Evolutionary conservation across 1,139 yeast genomes (phyloP), one percentile per base, ranked within the genome.

Genomic region (Lodderomyces metapsilosis): DNA sequence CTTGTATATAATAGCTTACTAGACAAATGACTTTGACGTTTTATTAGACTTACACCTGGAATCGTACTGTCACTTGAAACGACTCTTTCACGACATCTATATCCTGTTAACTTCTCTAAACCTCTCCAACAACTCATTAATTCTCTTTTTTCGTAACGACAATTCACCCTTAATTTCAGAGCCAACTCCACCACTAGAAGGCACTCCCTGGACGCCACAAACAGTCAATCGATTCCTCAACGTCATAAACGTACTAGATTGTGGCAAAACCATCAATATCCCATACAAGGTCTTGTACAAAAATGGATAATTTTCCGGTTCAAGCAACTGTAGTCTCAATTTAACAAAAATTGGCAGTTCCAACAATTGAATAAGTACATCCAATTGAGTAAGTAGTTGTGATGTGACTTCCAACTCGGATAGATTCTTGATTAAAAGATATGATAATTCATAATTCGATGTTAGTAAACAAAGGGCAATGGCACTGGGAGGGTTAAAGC

Each of bases 231-330:
- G 72, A 56, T 85, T 88, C 49, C 84, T 84, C 48, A 94, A 71
- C 0, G 87, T 81, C 17, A 78, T 81, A 61, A 88, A 94, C 0
- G 98, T 96, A n/a, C 88, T 78, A 0, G 97, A 88, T 59, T 94
- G 99, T 0, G 99, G 99, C 41, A 94, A 66, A 5, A 94, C 74
- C 99, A 94, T 94, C 45, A 94, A 70, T 37, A 94, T 76, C 1
- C 98, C 98, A 58, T 89, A 94, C 23, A 94, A 73, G 38, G 96
- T 86, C 58, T 89, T 88, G 73, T 85, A 88, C 34, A 94, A 66
- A 54, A 77, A 86, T 0, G 95, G 96, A 56, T 87, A 78, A 52
- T 78, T 80, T 40, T 84, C 88, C 0, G 96, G 97, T 56, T 89
- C 96, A 41, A 94, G 68, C 20, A 94, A 68, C 61, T 92, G 97